phyloP scores from a whole-genome alignment of 1,139 yeast species.

The Hyphopichia khmerensis region DNA sequence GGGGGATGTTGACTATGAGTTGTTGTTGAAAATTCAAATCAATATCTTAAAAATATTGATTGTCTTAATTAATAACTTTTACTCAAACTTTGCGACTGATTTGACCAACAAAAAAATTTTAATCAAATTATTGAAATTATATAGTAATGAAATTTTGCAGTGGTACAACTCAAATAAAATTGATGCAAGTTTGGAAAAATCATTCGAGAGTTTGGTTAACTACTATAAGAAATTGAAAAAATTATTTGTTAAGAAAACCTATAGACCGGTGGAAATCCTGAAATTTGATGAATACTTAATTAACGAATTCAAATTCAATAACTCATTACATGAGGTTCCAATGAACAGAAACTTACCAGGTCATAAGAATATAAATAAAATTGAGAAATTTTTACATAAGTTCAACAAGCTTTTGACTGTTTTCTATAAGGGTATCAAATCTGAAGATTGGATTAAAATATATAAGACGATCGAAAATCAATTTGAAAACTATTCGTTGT shows the following conservation, averaged over 20 bases:
- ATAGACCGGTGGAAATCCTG: conserved; percentile 58
- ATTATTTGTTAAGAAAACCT: conserved; percentile 73
- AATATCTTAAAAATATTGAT: conserved; percentile 79
- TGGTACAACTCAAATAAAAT: conserved; percentile 63
- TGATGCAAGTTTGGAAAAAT: conserved; percentile 38
- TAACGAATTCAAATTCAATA: conserved; percentile 40
- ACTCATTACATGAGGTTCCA: conserved; percentile 46
- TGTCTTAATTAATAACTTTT: conserved; percentile 70
- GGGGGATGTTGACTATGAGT: conserved; percentile 53
- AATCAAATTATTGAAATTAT: conserved; percentile 63
- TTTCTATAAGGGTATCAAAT: conserved; percentile 57
- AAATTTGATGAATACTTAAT: conserved; percentile 40
- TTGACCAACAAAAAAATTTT: conserved; percentile 58
- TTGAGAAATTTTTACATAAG: conserved; percentile 60
- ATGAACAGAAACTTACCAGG: conserved; percentile 50
- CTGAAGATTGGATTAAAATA: conserved; percentile 78
- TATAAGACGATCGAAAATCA: conserved; percentile 75
- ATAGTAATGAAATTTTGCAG: conserved; percentile 68
- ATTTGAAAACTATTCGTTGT: conserved; percentile 52
- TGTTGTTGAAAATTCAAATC: conserved; percentile 69
- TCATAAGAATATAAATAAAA: conserved; percentile 41
- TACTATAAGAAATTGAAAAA: conserved; percentile 71
- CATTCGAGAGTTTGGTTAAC: conserved; percentile 50
- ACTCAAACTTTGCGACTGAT: conserved; percentile 73
- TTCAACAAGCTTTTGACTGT: conserved; percentile 64